Percentiles rank a stretch among this genome's conserved stretches.
These are phyloP conservation scores for Oligophagozyma castellii DNA, from an alignment of 1,139 yeast species.

Conservation along the genomic window DNA sequence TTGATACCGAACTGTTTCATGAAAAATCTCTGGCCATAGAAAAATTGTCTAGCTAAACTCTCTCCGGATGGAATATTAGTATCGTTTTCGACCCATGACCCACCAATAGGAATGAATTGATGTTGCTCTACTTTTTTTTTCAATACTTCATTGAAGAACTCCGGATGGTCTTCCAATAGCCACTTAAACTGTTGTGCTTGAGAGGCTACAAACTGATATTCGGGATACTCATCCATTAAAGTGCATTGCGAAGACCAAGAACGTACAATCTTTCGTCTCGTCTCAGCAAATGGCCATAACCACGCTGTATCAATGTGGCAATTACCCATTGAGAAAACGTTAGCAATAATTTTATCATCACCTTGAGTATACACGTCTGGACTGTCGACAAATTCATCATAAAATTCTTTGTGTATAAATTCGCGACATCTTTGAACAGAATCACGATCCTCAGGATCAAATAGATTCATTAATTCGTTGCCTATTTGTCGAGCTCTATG, in stretches of 20 bases:
- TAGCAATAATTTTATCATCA: conserved; percentile 23
- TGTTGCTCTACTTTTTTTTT: conserved; percentile 56
- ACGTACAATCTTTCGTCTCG: conserved; percentile 79
- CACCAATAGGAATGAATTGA: conserved; percentile 83
- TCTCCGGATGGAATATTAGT: conserved; percentile 92
- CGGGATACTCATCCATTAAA: conserved; percentile 77
- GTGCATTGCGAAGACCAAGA: conserved; percentile 93
- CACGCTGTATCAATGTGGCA: conserved; percentile 97
- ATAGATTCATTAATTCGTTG: conserved; percentile 67
- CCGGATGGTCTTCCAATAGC: conserved; percentile 79
- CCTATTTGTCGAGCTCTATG: conserved; percentile 69
- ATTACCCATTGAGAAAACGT: conserved; percentile 77
- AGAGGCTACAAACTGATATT: conserved; percentile 85
- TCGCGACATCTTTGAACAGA: conserved; percentile 50
- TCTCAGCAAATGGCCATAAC: conserved; percentile 97
- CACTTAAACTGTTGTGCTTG: conserved; percentile 95
- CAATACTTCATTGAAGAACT: conserved; percentile 43
- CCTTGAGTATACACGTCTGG: conserved; percentile 41
- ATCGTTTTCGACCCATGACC: conserved; percentile 96
- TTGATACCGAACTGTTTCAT: conserved; percentile 63
- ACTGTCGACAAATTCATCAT: conserved; percentile 55
- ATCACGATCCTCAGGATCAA: conserved; percentile 41
- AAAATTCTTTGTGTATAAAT: conserved; percentile 41
- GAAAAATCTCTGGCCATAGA: conserved; percentile 80
- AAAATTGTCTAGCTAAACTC: conserved; percentile 73